Evolutionary conservation across 2,329 filamentous ascomycete species (phyloP), one percentile per base, ranked within the genome.

Genomic region (Neophaeococcomyces mojaviensis): DNA sequence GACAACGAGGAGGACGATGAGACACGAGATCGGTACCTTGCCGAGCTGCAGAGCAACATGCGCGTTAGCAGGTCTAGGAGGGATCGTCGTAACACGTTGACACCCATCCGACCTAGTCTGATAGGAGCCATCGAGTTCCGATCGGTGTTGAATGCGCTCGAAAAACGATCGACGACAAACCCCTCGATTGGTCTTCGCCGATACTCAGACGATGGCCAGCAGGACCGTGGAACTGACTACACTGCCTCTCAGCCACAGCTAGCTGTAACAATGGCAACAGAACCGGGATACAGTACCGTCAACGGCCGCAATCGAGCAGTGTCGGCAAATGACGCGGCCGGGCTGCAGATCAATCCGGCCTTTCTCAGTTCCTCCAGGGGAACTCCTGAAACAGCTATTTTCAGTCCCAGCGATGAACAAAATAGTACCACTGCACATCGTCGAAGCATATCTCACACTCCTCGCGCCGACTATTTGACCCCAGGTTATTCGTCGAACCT

Each of bases 81-180:
- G 38, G 74, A 74, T 36, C 79, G 84, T 54, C 83, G 82, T 53
- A 88, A 75, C 38, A 80, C 87, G 2, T 77, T 89, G 50, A 90
- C 82, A 5, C 85, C 88, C 0, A 96, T 98, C 51, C 78, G 92
- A 35, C 90, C 92, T 1, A 97, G 92, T 69, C 70, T 98, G 38
- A 84, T 98, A 3, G 92, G 92, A 35, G 92, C 87, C 7, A 72
- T 98, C 47, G 92, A 98, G 65, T 98, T 98, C 58, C 79, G 89
- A 56, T 90, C 90, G 2, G 84, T 95, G 2, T 70, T 98, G 37
- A 84, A 86, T n/a, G 88, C 88, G 2, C 68, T 98, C 47, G 82
- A 94, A 58, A 86, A 88, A 46, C 79, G 86, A 59, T 92, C 87
- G 53, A 78, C 86, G 20, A 80, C 82, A 56, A 76, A 84, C 15